Conservation (phyloP, 305 asterid genomes). For the Solanum chacoense region DNA sequence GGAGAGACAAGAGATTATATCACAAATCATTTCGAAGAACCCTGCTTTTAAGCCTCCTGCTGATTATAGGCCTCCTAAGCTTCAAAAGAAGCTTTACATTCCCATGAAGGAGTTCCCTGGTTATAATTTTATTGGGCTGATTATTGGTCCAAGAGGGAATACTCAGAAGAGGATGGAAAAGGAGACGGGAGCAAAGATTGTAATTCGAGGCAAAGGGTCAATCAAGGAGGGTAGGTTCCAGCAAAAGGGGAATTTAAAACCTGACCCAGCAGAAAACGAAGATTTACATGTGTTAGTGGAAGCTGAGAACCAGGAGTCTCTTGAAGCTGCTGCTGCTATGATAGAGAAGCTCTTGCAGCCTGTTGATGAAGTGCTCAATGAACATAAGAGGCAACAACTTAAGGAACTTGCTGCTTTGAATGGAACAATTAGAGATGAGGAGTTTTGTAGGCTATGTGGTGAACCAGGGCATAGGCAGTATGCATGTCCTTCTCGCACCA, state of each 20-base stretch:
- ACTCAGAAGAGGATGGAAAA: constrained; percentile 96
- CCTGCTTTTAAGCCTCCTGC: constrained; percentile 96
- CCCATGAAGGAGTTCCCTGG: constrained; percentile 96
- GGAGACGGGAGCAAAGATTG: constrained; percentile 94
- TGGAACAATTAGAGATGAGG: constrained; percentile 97
- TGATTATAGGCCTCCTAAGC: constrained; percentile 95
- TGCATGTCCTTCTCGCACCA: constrained; percentile 81
- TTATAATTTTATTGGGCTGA: constrained; percentile 83
- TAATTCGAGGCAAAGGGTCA: constrained; percentile 91
- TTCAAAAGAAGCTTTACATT: constrained; percentile 79
- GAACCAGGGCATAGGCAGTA: constrained; percentile 93
- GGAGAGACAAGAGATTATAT: constrained; percentile 90
- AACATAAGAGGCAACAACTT: constrained; percentile 95
- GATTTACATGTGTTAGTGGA: constrained; percentile 92
- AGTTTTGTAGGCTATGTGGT: constrained; percentile 85
- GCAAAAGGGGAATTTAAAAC: constrained; percentile 82
- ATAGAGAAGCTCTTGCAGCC: constrained; percentile 97
- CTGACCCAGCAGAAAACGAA: constrained; percentile 82
- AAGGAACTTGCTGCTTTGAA: constrained; percentile 94
- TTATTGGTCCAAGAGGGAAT: constrained; percentile 94
- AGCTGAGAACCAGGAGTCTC: constrained; percentile 87
- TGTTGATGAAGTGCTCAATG: constrained; percentile 92
- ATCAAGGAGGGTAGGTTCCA: constrained; percentile 90
- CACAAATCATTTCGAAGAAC: constrained; percentile 76
- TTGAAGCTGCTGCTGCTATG: constrained; percentile 91